Evolutionary conservation across 129 eudicot genomes (phyloP).

Genomic region (Logfia minima): DNA sequence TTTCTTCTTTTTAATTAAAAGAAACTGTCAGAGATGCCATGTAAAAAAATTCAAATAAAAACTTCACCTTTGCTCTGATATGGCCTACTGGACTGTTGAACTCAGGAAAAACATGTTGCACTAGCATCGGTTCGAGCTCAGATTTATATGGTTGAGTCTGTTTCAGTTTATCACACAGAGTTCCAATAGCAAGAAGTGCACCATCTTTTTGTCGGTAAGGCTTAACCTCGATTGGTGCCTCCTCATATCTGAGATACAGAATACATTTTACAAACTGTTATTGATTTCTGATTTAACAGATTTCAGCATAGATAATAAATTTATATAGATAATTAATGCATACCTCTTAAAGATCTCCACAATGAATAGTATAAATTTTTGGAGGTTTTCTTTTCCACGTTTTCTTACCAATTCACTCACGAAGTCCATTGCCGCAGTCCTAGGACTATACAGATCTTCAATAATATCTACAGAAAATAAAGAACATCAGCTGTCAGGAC

Average conservation of each 20-base stretch:
- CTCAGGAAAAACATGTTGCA: constrained; percentile 93
- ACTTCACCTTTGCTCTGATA: constrained; percentile 74
- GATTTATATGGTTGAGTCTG: constrained; percentile 90
- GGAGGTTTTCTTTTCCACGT: constrained; percentile 93
- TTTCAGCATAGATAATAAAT: constrained; percentile 57
- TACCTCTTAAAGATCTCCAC: constrained; percentile 94
- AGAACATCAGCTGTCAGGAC: not conserved
- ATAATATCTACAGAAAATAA: constrained; percentile 70
- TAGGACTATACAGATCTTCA: constrained; percentile 94
- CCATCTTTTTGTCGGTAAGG: constrained; percentile 94
- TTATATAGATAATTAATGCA: not conserved
- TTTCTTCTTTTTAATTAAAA: not conserved
- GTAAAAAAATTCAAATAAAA: constrained; percentile 14
- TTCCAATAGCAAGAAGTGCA: constrained; percentile 96
- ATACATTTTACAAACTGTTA: not conserved
- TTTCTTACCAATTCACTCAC: constrained; percentile 93
- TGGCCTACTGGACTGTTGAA: constrained; percentile 85
- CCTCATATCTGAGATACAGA: constrained; percentile 58
- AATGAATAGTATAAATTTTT: constrained; percentile 71
- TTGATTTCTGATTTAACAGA: constrained; percentile 20
- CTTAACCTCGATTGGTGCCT: constrained; percentile 63
- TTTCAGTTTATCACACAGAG: constrained; percentile 85
- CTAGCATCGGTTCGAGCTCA: constrained; percentile 90
- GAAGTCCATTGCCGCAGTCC: constrained; percentile 99
- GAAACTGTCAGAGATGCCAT: not conserved